A percentile compares a stretch with the other conserved stretches of the same genome.
Evolutionary conservation across 2,329 filamentous ascomycete genomes (phyloP).

Genomic region (Aspergillus fumigatiaffinis): DNA sequence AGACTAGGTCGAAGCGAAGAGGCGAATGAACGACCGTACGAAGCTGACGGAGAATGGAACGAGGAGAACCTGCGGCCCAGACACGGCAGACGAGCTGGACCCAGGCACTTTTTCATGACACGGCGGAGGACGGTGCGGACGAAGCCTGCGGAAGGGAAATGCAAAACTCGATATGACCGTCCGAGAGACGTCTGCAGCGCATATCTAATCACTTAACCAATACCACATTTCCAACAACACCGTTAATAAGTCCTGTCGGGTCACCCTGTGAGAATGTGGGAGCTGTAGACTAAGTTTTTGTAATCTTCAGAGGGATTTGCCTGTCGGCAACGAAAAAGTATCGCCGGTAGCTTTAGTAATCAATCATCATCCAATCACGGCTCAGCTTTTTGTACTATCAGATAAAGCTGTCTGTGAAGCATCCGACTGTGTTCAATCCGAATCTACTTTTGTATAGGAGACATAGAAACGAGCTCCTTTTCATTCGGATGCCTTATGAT

Average conservation of each 20-base stretch:
- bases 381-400: not conserved
- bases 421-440: not conserved
- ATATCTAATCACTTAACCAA: slow-evolving; percentile 24
- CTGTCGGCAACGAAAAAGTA: not conserved
- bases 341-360: not conserved
- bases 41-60: slow-evolving; percentile 10
- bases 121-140: slow-evolving; percentile 24
- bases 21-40: slow-evolving; percentile 4
- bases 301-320: not conserved
- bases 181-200: slow-evolving; percentile 19
- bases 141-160: slow-evolving; percentile 23
- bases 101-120: slow-evolving; percentile 43
- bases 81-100: slow-evolving; percentile 33
- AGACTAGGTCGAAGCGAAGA: slow-evolving; percentile 4
- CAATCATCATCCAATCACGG: not conserved
- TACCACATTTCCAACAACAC: slow-evolving; percentile 6
- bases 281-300: not conserved
- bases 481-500: not conserved
- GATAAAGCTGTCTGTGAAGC: not conserved
- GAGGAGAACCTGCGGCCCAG: slow-evolving; percentile 26
- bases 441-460: not conserved
- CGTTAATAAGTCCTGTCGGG: not conserved
- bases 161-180: slow-evolving; percentile 25
- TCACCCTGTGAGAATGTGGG: not conserved
- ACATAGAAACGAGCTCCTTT: not conserved